Percentiles rank a stretch among this genome's conserved stretches.
Conservation (phyloP, 768 basidiomycete genomes). For the Lactarius evosmus region DNA sequence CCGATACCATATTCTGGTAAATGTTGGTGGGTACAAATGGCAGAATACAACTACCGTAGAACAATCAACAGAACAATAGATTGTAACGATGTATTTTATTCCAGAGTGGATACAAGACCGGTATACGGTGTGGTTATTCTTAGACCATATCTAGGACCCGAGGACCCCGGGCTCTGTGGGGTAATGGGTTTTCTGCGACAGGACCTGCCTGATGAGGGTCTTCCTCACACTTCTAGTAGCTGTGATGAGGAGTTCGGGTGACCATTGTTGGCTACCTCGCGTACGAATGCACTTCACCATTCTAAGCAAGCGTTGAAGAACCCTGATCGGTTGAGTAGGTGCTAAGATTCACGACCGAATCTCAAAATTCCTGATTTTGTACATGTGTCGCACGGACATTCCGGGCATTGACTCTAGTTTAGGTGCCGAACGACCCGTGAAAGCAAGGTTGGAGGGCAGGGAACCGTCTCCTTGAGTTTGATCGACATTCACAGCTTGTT, state of each 20-base stretch:
- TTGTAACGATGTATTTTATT: too few relatives aligned
- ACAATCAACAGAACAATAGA: too few relatives aligned
- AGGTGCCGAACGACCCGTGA: not conserved
- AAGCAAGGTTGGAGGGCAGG: not conserved
- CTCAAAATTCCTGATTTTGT: not conserved
- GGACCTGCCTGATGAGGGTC: not conserved
- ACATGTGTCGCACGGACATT: not conserved
- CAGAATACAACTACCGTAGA: too few relatives aligned
- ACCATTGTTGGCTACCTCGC: too few relatives aligned
- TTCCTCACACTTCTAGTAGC: not conserved
- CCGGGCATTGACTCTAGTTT: not conserved
- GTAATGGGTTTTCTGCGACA: not conserved
- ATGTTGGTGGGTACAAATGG: too few relatives aligned
- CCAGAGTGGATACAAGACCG: too few relatives aligned
- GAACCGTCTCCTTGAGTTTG: not conserved
- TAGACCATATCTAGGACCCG: too few relatives aligned
- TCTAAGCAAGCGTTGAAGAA: not conserved
- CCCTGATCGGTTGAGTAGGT: not conserved
- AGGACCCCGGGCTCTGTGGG: not conserved
- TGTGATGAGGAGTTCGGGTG: not conserved
- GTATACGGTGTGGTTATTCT: not conserved
- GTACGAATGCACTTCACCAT: too few relatives aligned
- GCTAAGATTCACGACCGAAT: not conserved
- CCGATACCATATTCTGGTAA: too few relatives aligned
- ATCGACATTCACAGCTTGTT: not conserved